Conservation (phyloP, 176 grass and related monocot genomes). For the Aegilops speltoides region DNA sequence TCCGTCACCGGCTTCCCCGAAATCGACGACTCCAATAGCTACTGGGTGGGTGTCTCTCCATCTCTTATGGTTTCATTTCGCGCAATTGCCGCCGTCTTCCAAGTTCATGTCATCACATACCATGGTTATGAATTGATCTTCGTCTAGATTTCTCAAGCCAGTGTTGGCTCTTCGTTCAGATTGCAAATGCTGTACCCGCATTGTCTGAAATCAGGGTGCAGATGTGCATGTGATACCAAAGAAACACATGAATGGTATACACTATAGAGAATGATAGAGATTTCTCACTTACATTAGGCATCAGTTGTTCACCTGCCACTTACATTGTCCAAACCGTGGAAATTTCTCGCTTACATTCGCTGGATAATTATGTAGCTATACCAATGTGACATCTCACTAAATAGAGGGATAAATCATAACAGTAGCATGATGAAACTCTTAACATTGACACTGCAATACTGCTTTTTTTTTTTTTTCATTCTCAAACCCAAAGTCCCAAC, state of each 20-base stretch:
- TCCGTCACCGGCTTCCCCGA: conserved; percentile 72
- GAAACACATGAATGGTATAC: background rate
- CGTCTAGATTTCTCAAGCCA: no score
- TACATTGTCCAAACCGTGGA: background rate
- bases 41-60: conserved; percentile 50
- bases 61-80: background rate
- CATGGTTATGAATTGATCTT: background rate
- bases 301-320: background rate
- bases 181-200: background rate
- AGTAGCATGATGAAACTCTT: background rate
- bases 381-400: background rate
- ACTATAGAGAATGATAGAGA: no score
- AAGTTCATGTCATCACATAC: background rate
- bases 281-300: no score
- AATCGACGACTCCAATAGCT: conserved; percentile 76
- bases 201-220: background rate
- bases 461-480: background rate
- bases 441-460: background rate
- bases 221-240: background rate
- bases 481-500: background rate
- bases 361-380: background rate
- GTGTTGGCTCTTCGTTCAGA: background rate
- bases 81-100: background rate
- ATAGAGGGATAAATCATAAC: background rate
- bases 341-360: background rate